phyloP scores from a whole-genome alignment of 192 early-diverging fungal genomes.

The Coemansia sp. region DNA sequence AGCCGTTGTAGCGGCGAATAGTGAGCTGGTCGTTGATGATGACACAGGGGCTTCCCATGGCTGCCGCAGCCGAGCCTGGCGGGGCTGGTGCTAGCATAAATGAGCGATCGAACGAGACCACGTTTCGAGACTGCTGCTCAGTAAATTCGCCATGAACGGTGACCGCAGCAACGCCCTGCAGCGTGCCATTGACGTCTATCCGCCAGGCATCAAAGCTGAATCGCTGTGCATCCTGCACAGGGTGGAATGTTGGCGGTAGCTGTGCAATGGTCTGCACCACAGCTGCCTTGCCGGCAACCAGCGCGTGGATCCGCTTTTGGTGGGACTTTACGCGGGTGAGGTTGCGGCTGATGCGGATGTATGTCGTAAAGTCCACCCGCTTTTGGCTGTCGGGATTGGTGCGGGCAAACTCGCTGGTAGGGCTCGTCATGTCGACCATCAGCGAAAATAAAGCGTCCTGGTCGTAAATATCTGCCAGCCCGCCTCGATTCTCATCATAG shows the following conservation, averaged over 20 bases:
- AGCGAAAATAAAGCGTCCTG: conserved; percentile 33
- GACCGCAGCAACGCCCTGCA: conserved; percentile 16
- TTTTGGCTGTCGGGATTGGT: conserved; percentile 38
- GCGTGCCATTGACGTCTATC: conserved; percentile 13
- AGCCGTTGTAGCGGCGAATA: conserved; percentile 47
- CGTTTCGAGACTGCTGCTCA: conserved; percentile 18
- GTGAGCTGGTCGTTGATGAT: conserved; percentile 46
- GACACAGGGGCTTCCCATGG: conserved; percentile 37
- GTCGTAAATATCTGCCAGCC: conserved; percentile 41
- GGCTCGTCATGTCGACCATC: conserved; percentile 44
- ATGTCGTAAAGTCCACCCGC: conserved; percentile 36
- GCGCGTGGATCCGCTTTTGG: conserved; percentile 28
- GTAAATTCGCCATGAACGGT: conserved; percentile 45
- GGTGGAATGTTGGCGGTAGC: conserved; percentile 42
- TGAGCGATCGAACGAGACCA: conserved; percentile 38
- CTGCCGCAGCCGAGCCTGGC: conserved; percentile 41
- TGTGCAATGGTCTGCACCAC: conserved; percentile 26
- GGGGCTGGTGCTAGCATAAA: conserved; percentile 38
- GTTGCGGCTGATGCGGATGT: conserved; percentile 45
- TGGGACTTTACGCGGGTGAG: conserved; percentile 30
- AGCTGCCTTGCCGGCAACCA: conserved; percentile 26
- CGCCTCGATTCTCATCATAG: conserved; percentile 37
- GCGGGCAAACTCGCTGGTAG: conserved; percentile 38
- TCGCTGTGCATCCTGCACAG: conserved; percentile 39
- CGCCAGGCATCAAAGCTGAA: conserved; percentile 52